phyloP scores from a whole-genome alignment of 768 basidiomycete species.

The Megacollybia marginata region DNA sequence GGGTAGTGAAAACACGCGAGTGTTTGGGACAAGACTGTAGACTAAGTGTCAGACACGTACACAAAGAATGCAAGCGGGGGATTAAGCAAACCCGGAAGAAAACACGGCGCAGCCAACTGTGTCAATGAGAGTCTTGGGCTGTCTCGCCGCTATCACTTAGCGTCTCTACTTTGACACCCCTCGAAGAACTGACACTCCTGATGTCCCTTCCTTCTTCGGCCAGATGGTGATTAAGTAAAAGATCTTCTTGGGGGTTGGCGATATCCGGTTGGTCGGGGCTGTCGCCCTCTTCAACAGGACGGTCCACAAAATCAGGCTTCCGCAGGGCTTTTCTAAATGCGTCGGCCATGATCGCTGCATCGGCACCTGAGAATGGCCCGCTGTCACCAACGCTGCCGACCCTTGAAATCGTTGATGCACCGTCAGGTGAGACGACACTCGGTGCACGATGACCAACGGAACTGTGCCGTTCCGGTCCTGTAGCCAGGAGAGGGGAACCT shows the following conservation, averaged over 20 bases:
- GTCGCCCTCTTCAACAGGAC: slow-evolving; percentile 65
- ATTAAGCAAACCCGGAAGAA: slow-evolving; percentile 5
- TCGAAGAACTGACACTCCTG: slow-evolving; percentile 71
- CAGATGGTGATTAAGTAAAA: slow-evolving; percentile 62
- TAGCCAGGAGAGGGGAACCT: slow-evolving; percentile 40
- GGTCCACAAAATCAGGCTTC: slow-evolving; percentile 79
- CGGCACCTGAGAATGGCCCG: slow-evolving; percentile 72
- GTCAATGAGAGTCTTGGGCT: slow-evolving; percentile 29
- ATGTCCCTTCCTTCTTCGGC: slow-evolving; percentile 90
- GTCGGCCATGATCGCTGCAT: slow-evolving; percentile 90
- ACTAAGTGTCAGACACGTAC: neutral
- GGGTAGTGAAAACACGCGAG: slow-evolving; percentile 15
- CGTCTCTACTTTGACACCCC: slow-evolving; percentile 75
- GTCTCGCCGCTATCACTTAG: slow-evolving; percentile 47
- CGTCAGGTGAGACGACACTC: slow-evolving; percentile 54
- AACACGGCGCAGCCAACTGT: slow-evolving; percentile 9
- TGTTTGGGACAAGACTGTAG: neutral
- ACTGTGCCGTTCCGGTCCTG: slow-evolving; percentile 22
- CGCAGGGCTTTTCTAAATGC: slow-evolving; percentile 84
- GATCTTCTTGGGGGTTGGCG: slow-evolving; percentile 25
- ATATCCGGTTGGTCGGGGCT: slow-evolving; percentile 40
- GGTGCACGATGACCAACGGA: slow-evolving; percentile 19
- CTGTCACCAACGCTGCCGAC: slow-evolving; percentile 53
- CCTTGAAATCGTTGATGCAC: slow-evolving; percentile 64
- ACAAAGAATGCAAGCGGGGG: neutral